Evolutionary conservation across 2,329 filamentous ascomycete species (phyloP).

Genomic region (Lizonia empirigonia): DNA sequence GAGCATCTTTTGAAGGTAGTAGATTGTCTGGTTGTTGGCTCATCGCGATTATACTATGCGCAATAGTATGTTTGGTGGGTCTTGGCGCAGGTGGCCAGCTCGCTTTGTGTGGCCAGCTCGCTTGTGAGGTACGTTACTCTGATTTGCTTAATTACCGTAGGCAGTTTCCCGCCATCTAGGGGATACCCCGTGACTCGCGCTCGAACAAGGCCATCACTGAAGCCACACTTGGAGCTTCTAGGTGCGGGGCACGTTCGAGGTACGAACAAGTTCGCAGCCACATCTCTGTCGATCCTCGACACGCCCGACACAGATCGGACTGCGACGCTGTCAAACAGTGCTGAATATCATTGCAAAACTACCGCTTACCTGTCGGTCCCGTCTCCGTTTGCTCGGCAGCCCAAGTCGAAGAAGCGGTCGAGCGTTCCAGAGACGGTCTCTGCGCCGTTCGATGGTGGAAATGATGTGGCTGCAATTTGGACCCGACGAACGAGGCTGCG

Average conservation of each 20-base stretch:
- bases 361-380: neutral
- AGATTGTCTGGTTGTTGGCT: no score
- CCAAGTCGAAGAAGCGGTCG: neutral
- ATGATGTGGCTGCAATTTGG: constrained; percentile 5
- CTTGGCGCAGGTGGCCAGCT: no score
- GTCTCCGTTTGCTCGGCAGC: constrained; percentile 4
- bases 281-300: constrained; percentile 4
- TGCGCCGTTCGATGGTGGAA: constrained; percentile 5
- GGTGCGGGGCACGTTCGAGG: constrained; percentile 1
- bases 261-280: constrained; percentile 4
- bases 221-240: neutral
- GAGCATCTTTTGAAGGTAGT: no score
- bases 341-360: neutral
- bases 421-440: neutral
- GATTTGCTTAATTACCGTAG: no score
- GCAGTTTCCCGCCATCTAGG: no score
- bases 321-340: constrained; percentile 1
- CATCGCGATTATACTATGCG: no score
- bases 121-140: no score
- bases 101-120: no score
- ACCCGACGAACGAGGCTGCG: neutral
- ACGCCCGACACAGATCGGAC: neutral
- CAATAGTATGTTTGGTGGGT: no score
- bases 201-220: neutral
- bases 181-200: neutral